These are phyloP conservation scores for Claviceps purpurea DNA, from an alignment of 2,329 filamentous ascomycete species.

Conservation along the genomic window DNA sequence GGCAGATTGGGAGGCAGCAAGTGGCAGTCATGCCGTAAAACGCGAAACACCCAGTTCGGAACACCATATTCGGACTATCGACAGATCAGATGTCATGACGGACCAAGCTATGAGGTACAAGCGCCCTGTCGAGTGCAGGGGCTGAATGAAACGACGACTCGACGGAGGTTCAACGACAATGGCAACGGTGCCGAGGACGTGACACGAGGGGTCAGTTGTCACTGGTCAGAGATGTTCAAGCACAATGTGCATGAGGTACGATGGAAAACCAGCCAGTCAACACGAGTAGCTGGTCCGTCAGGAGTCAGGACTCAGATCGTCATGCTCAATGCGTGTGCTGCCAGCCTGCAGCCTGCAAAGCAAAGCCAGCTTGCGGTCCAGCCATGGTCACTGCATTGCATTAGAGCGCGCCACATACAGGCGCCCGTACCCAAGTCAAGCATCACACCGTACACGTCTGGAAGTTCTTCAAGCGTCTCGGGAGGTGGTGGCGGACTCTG, in stretches of 20 bases:
- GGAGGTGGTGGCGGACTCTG: too few relatives aligned
- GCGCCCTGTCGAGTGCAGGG: not conserved
- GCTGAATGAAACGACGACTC: not conserved
- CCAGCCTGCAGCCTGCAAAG: too few relatives aligned
- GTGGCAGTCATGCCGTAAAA: not conserved
- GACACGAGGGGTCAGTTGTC: not conserved
- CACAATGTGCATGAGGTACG: not conserved
- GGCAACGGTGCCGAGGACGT: not conserved
- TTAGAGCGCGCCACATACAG: too few relatives aligned
- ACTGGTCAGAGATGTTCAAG: not conserved
- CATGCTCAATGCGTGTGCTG: too few relatives aligned
- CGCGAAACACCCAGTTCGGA: not conserved
- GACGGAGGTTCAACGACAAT: not conserved
- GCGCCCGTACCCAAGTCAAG: too few relatives aligned
- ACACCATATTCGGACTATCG: not conserved
- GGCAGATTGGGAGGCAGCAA: not conserved
- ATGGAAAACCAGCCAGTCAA: too few relatives aligned
- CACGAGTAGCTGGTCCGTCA: too few relatives aligned
- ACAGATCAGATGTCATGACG: not conserved
- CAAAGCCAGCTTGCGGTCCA: too few relatives aligned
- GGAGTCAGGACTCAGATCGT: too few relatives aligned
- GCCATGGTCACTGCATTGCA: too few relatives aligned
- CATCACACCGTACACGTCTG: too few relatives aligned
- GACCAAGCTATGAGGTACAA: not conserved
- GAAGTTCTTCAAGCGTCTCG: too few relatives aligned